Evolutionary conservation across 495 filamentous ascomycete genomes (phyloP).

Genomic region (Xanthoparmelia taractica): DNA sequence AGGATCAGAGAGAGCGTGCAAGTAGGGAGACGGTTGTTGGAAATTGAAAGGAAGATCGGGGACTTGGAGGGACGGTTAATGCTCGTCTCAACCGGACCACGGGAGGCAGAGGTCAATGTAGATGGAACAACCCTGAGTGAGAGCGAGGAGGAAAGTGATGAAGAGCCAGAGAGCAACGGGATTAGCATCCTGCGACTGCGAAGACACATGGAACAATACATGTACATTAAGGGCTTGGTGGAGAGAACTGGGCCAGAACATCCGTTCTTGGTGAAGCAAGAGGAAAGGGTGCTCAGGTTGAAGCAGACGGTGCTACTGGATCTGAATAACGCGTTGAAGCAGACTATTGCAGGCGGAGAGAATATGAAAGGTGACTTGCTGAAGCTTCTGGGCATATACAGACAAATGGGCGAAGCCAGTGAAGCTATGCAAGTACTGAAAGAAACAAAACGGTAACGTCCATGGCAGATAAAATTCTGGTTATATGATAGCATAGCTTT

Average conservation of each 20-base stretch:
- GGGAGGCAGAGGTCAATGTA: constrained; percentile 27
- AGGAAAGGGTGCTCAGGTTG: constrained; percentile 49
- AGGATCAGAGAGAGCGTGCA: constrained; percentile 44
- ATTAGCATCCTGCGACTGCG: constrained; percentile 47
- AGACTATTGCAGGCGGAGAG: constrained; percentile 48
- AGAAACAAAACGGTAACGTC: constrained; percentile 28
- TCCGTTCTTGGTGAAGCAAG: constrained; percentile 56
- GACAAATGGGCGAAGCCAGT: constrained; percentile 61
- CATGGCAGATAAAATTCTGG: background rate
- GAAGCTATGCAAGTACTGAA: constrained; percentile 58
- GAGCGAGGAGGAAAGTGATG: constrained; percentile 49
- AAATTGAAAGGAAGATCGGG: constrained; percentile 60
- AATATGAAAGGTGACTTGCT: constrained; percentile 50
- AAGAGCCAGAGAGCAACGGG: constrained; percentile 40
- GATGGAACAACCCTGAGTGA: constrained; percentile 31
- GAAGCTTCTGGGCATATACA: constrained; percentile 67
- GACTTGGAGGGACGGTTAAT: constrained; percentile 69
- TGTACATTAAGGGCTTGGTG: constrained; percentile 45
- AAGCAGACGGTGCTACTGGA: constrained; percentile 78
- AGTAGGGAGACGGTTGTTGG: constrained; percentile 59
- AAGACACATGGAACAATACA: constrained; percentile 50
- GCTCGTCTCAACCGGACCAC: constrained; percentile 33
- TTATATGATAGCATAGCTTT: background rate
- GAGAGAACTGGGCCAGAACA: constrained; percentile 49
- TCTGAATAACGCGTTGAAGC: constrained; percentile 68